Conservation (phyloP, 2,329 filamentous ascomycete genomes). For the Pseudogymnoascus sp. region DNA sequence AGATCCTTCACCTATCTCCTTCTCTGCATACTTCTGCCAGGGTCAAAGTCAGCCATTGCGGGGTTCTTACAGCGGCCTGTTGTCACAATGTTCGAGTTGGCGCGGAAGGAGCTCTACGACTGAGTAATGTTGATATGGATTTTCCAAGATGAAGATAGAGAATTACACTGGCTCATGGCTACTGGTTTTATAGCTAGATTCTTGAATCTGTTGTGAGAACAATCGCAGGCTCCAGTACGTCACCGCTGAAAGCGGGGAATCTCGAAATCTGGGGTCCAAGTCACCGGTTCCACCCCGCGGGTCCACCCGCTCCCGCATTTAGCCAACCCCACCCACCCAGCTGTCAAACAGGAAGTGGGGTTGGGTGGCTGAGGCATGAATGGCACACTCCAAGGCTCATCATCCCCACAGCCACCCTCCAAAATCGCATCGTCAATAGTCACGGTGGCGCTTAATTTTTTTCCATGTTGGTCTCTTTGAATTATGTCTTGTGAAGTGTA, state of each 20-base stretch:
- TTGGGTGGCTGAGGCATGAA: not conserved
- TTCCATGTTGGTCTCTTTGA: not conserved
- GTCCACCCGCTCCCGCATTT: not conserved
- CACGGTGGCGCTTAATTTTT: not conserved
- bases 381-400: not conserved
- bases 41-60: too few relatives aligned
- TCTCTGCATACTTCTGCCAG: too few relatives aligned
- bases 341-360: not conserved
- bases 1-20: too few relatives aligned
- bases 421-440: not conserved
- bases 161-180: not conserved
- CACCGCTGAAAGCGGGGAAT: not conserved
- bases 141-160: not conserved
- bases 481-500: not conserved
- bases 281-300: not conserved
- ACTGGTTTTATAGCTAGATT: not conserved
- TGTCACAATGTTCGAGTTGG: not conserved
- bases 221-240: not conserved
- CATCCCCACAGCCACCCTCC: not conserved
- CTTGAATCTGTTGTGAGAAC: not conserved
- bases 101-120: not conserved
- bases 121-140: not conserved
- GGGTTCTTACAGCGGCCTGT: too few relatives aligned
- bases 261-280: not conserved
- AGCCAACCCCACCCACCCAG: not conserved